These are phyloP conservation scores for Leccinum disarticulatum DNA, from an alignment of 768 basidiomycete species.

Conservation along the genomic window DNA sequence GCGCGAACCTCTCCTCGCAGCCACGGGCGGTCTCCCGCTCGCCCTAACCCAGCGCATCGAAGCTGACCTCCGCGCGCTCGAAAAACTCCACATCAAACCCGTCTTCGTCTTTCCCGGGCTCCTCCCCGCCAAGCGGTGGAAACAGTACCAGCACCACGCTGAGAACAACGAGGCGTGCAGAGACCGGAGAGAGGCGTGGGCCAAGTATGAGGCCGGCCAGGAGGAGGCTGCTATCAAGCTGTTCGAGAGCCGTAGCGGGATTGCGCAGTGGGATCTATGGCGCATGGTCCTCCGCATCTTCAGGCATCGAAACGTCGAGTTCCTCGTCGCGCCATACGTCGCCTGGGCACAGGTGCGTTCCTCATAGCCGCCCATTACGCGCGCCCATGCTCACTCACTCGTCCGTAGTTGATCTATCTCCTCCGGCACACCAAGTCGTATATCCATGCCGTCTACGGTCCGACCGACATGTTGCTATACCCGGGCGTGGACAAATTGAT, in stretches of 20 bases:
- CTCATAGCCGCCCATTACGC: no score
- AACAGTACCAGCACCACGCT: constrained; percentile 48
- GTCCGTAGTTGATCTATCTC: constrained; percentile 85
- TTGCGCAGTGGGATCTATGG: constrained; percentile 91
- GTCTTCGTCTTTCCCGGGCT: constrained; percentile 98
- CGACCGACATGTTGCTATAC: constrained; percentile 88
- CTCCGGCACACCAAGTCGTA: constrained; percentile 91
- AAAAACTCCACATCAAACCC: constrained; percentile 92
- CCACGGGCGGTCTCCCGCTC: constrained; percentile 92
- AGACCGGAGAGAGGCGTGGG: constrained; percentile 85
- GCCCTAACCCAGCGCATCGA: constrained; percentile 88
- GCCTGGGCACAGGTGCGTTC: constrained; percentile 90
- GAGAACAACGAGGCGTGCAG: constrained; percentile 68
- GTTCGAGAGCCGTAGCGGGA: constrained; percentile 72
- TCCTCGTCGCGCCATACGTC: constrained; percentile 92
- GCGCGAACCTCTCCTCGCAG: constrained; percentile 88
- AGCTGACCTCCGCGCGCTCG: constrained; percentile 84
- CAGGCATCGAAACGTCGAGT: constrained; percentile 93
- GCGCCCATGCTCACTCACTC: constrained; percentile 5
- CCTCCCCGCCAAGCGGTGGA: constrained; percentile 71
- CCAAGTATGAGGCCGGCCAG: constrained; percentile 88
- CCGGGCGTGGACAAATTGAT: constrained; percentile 88
- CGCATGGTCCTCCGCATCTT: constrained; percentile 90
- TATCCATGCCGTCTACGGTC: constrained; percentile 90
- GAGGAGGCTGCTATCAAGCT: constrained; percentile 86